Base-by-base conservation (phyloP, 1,284 basidiomycete species). In the Anthracocystis walkeri region DNA sequence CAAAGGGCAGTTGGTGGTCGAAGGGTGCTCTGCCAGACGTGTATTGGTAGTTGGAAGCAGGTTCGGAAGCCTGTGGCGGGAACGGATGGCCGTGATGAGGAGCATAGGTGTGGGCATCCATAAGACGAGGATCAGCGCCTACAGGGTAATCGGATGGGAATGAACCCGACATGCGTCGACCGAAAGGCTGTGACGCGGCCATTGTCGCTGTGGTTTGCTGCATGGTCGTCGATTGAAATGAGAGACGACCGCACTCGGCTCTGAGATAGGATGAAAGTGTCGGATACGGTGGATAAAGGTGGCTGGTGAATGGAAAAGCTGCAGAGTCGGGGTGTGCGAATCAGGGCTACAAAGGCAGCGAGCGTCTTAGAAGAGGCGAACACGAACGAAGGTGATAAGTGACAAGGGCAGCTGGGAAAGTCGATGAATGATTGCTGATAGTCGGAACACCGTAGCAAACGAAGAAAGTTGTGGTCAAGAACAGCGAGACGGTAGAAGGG, bases 181-280 rank as follows among this genome's bases (percentile, higher is more conserved):
- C 63, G 20, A 71, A 56, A 48, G 63, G 54, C 20, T 58, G 58
- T 4, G 62, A 35, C 3, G 59, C 63, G 5, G 59, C 45, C 58
- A 58, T 65, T 25, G 63, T 45, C 25, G 68, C 45, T 52, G 65
- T 52, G 8, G 60, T 54, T 31, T 70, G 67, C 38, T 70, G 67
- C 67, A 70, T 64, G 3, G 21, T 49, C 25, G 40, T 51, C 40
- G 18, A 25, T 49, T 2, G 8, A 20, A 20, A n/a, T 10, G n/a
- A 18, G 16, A 6, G 27, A 48, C 46, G 27, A 49, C n/a, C 27
- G 29, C 29, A 20, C n/a, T 31, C n/a, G 48, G n/a, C 27, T 31
- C 8, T 20, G 27, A n/a, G 18, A 29, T 2, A 49, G 20, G 48
- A n/a, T 38, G 11, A 49, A 18, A 33, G 29, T 3, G 8, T 31